Base-by-base conservation (phyloP, 805 yeast genomes). In the Diddensiella transvaalensis region DNA sequence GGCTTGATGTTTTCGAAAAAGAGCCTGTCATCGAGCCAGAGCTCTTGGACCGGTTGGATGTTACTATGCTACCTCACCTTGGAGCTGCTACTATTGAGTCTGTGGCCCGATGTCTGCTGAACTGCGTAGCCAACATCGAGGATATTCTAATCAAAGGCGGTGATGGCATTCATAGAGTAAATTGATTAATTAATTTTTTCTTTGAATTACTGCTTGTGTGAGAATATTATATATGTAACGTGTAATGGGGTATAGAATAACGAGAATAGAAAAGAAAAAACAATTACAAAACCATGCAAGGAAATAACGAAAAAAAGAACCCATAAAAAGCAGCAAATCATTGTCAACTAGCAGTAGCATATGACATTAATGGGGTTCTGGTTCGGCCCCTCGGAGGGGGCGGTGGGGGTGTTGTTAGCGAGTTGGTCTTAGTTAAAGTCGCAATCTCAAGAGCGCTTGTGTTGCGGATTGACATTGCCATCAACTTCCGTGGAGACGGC, bases 1-100 rank as follows among this genome's bases (percentile, higher is more conserved):
- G 91, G 0, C 61, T 84, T 26, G 95, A 86, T 58, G 95, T 86
- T 3, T 84, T 69, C 62, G 80, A 77, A 50, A 63, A 77, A 21
- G 95, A 86, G 63, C 87, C 87, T 4, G 43, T 57, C 0, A 74
- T 82, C 17, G 73, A 77, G 51, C 67, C 70, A 11, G 77, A 72
- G 29, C 71, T 82, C 36, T 54, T 75, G 32, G 66, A 69, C 4
- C 72, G 90, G 59, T 71, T 77, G 55, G 88, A 85, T 60, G 85
- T 85, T 13, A 65, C 81, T 0, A 65, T 82, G 39, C 73, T 84
- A 10, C 93, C 93, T 2, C 93, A 86, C 62, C 61, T 84, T 41
- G 93, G 87, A 0, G 81, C 87, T 19, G 75, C 83, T 3, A 83
- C 88, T 0, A 37, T 44, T 11, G 61, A 61, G 6, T 45, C 50